These are phyloP conservation scores for Trichocladium uniseriatum DNA, from an alignment of 495 filamentous ascomycete species.

Conservation along the genomic window DNA sequence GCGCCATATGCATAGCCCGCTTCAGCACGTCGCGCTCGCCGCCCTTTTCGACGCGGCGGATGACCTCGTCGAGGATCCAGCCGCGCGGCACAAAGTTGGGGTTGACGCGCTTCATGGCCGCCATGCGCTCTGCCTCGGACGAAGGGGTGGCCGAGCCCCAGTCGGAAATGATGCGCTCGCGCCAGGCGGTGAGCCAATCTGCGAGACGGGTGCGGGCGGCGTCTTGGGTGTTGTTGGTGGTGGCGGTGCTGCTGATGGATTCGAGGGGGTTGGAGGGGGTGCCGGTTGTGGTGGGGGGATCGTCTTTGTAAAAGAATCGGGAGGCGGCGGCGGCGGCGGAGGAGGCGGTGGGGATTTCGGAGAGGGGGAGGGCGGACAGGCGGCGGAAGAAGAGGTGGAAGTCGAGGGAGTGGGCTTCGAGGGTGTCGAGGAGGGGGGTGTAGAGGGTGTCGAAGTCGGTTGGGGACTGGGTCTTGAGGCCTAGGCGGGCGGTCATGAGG, in stretches of 20 bases:
- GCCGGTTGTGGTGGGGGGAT: constrained; percentile 47
- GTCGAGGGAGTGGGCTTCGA: constrained; percentile 73
- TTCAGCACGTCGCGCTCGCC: constrained; percentile 70
- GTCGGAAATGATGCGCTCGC: constrained; percentile 56
- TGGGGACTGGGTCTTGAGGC: constrained; percentile 54
- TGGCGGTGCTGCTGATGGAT: constrained; percentile 17
- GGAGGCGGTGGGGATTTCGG: constrained; percentile 51
- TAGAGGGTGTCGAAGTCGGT: constrained; percentile 71
- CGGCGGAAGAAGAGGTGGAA: constrained; percentile 88
- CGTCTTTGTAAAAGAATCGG: constrained; percentile 58
- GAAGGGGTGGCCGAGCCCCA: constrained; percentile 55
- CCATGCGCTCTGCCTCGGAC: constrained; percentile 53
- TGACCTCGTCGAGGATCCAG: constrained; percentile 92
- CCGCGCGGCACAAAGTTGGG: constrained; percentile 82
- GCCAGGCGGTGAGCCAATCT: constrained; percentile 70
- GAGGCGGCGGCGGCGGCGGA: constrained; percentile 47
- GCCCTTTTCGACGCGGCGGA: constrained; percentile 73
- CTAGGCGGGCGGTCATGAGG: constrained; percentile 68
- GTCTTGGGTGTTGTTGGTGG: constrained; percentile 35
- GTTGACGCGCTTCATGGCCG: constrained; percentile 73
- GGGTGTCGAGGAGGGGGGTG: constrained; percentile 67
- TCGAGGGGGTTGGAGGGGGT: constrained; percentile 13
- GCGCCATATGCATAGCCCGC: constrained; percentile 66
- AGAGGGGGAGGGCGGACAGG: constrained; percentile 49
- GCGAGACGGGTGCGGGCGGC: constrained; percentile 54